Conservation (phyloP, 495 filamentous ascomycete species). For the Cercophora sp. region DNA sequence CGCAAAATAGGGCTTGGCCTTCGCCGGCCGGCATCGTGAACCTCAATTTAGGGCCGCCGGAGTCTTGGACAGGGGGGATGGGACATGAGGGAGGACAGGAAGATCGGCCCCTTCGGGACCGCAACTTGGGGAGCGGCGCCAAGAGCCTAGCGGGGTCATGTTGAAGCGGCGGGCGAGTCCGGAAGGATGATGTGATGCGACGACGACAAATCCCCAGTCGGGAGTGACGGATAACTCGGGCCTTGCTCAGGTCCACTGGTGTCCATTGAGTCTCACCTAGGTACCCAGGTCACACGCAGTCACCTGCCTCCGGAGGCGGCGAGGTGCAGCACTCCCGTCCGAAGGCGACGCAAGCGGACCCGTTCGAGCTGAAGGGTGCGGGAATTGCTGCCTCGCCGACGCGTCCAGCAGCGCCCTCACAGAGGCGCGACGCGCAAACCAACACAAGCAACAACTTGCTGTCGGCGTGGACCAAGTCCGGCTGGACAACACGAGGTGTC, state of each 20-base stretch:
- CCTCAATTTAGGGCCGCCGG: not conserved
- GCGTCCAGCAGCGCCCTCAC: too few species aligned
- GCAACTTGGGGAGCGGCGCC: conserved; percentile 8
- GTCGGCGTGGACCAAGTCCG: conserved; percentile 5
- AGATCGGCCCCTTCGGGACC: conserved; percentile 5
- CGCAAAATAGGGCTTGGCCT: too few species aligned
- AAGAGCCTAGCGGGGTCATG: conserved; percentile 2
- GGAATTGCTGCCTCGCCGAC: too few species aligned
- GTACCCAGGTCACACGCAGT: not conserved
- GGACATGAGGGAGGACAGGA: conserved; percentile 8
- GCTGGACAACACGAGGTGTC: conserved; percentile 1
- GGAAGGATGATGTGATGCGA: not conserved
- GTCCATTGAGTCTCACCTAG: too few species aligned
- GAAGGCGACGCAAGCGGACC: not conserved
- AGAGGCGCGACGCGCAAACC: too few species aligned
- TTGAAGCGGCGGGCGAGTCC: conserved; percentile 8
- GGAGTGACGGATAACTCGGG: conserved; percentile 5
- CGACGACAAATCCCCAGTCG: conserved; percentile 1
- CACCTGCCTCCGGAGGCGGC: not conserved
- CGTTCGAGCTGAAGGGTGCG: too few species aligned
- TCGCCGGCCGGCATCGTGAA: too few species aligned
- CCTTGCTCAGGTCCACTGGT: not conserved
- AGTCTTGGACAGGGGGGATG: not conserved
- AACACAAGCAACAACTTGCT: not conserved
- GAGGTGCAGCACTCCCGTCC: not conserved